Evolutionary conservation across 1,284 basidiomycete genomes (phyloP).

Genomic region (Entoloma clypeatum): DNA sequence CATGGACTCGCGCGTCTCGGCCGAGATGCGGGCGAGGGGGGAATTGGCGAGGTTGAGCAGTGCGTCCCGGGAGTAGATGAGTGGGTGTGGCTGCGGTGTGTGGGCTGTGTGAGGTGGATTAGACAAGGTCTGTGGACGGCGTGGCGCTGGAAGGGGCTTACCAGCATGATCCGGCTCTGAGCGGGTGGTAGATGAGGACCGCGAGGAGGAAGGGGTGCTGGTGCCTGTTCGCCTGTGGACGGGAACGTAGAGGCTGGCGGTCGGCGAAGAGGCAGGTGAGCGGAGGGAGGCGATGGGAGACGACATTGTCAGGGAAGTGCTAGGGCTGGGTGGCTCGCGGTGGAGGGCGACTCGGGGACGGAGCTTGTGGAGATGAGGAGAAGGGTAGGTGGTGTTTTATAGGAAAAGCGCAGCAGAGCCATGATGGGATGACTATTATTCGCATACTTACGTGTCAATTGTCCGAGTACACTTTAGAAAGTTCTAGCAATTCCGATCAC

Average conservation of each 20-base stretch:
- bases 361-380: neutral
- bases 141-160: slow-evolving; percentile 11
- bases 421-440: slow-evolving; percentile 3
- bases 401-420: slow-evolving; percentile 4
- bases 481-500: too few species aligned
- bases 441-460: too few species aligned
- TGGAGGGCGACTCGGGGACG: slow-evolving; percentile 1
- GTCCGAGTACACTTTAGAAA: too few species aligned
- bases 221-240: slow-evolving; percentile 26
- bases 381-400: slow-evolving; percentile 13
- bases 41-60: slow-evolving; percentile 27
- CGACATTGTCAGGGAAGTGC: slow-evolving; percentile 6
- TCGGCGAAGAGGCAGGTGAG: slow-evolving; percentile 13
- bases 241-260: slow-evolving; percentile 26
- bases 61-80: slow-evolving; percentile 22
- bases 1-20: slow-evolving; percentile 25
- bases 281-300: slow-evolving; percentile 18
- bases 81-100: slow-evolving; percentile 13
- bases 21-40: slow-evolving; percentile 22
- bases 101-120: neutral
- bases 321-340: neutral
- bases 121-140: slow-evolving; percentile 4
- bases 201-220: slow-evolving; percentile 13
- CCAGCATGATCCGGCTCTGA: slow-evolving; percentile 7
- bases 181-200: slow-evolving; percentile 6